phyloP scores from a whole-genome alignment of 305 asterid species.

The Euphrasia arctica region DNA sequence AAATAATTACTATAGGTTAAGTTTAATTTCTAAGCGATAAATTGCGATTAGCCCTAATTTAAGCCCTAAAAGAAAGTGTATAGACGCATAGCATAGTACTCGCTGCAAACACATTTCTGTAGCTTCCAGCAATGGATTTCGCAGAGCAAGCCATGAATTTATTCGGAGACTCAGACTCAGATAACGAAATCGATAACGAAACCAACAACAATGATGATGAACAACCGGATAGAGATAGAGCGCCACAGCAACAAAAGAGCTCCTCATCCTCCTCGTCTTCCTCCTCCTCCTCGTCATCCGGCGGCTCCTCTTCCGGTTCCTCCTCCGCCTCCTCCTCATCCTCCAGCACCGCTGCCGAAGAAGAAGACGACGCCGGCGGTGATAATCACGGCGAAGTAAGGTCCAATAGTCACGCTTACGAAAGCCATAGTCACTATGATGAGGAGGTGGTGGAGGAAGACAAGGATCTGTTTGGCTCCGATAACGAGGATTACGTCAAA shows the following conservation, averaged over 20 bases:
- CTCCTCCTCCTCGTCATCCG: constrained; percentile 59
- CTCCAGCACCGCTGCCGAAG: constrained; percentile 37
- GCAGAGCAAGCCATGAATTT: constrained; percentile 59
- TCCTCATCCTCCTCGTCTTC: constrained; percentile 56
- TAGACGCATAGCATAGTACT: neutral
- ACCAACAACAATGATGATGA: constrained; percentile 35
- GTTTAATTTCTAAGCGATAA: too few relatives aligned
- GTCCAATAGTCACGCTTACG: constrained; percentile 33
- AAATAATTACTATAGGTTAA: too few relatives aligned
- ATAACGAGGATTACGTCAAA: constrained; percentile 75
- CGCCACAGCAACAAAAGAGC: constrained; percentile 40
- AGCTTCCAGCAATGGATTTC: constrained; percentile 42
- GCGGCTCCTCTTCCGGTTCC: constrained; percentile 53
- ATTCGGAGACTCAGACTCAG: constrained; percentile 69
- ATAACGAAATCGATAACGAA: constrained; percentile 36
- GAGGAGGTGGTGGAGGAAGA: constrained; percentile 52
- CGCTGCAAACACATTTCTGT: neutral
- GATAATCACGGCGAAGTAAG: constrained; percentile 55
- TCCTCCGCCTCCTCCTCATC: constrained; percentile 57
- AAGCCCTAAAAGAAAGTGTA: neutral
- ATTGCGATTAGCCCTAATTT: neutral
- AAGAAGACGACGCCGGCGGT: constrained; percentile 36
- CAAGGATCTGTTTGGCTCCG: constrained; percentile 90
- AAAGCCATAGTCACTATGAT: constrained; percentile 26
- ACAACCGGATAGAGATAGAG: constrained; percentile 24